Evolutionary conservation across 208 protist species (phyloP), one percentile per base, ranked within the genome.

Genomic region (Paratrypanosoma confusum): DNA sequence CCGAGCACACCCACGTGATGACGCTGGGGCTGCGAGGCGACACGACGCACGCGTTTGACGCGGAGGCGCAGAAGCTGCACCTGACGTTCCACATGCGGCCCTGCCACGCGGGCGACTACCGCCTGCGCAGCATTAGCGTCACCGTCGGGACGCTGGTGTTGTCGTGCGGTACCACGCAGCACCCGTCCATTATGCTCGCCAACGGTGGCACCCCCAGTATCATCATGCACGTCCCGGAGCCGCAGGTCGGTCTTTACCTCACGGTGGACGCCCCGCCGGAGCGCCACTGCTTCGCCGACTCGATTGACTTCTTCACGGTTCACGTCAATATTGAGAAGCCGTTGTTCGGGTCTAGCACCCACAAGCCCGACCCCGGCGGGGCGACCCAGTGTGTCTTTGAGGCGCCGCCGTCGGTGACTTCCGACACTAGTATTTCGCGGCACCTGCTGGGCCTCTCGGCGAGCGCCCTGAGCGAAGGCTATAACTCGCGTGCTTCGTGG

Each of bases 61-160:
- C 41, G 17, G 38, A 29, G 11, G 71, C 38, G 6, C 50, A 45
- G 1, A 39, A 51, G 28, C 37, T 88, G 31, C 34, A 40, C 7
- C 55, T 60, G 17, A 22, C 26, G 16, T 81, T 81, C 50, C 40
- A 48, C 21, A 75, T 77, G 31, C 34, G 28, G 4, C 45, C 69
- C 24, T 89, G 75, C 48, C 80, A 82, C 50, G 62, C 80, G 1
- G 80, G 80, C 23, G 39, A 58, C 13, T 81, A 84, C 47, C 62
- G 63, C 8, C 46, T 89, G 13, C 71, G 62, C 29, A 60, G 57
- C 20, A 32, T 89, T 8, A 48, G 47, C 7, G 32, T 89, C 11
- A 47, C 45, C 25, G 69, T 75, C 16, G 74, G 55, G 6, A 40
- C 29, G 29, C 29, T 34, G n/a, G n/a, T n/a, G n/a, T n/a, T n/a